Conservation (phyloP, 345 rosid species). For the Nasturtium officinale region DNA sequence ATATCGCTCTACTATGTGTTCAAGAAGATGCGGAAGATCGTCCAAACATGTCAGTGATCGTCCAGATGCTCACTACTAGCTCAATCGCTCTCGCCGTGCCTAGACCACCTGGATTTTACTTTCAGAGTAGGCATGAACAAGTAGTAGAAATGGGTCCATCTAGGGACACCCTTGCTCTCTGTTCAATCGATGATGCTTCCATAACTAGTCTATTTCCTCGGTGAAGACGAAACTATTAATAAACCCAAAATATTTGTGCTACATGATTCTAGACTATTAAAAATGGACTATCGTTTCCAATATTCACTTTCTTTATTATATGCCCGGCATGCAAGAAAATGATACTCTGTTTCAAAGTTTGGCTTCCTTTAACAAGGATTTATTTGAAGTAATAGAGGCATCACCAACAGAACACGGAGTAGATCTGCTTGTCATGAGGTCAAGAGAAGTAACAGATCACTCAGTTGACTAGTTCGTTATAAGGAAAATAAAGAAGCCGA, state of each 20-base stretch:
- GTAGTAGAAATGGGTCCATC: not conserved
- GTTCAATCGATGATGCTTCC: conserved; percentile 43
- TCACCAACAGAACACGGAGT: too few species aligned
- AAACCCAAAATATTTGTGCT: not conserved
- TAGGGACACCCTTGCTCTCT: not conserved
- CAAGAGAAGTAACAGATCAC: too few species aligned
- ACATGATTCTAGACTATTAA: not conserved
- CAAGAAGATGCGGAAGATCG: conserved; percentile 55
- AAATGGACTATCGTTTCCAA: too few species aligned
- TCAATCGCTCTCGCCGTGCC: not conserved
- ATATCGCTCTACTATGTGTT: conserved; percentile 53
- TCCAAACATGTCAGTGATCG: conserved; percentile 51
- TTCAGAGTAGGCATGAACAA: conserved; percentile 1
- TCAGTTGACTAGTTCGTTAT: too few species aligned
- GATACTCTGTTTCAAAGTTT: not conserved
- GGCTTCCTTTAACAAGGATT: too few species aligned
- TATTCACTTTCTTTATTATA: not conserved
- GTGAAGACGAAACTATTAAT: not conserved
- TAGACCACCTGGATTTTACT: conserved; percentile 16
- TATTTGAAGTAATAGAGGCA: too few species aligned
- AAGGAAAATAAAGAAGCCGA: too few species aligned
- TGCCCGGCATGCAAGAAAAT: not conserved
- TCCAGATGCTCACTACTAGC: conserved; percentile 34
- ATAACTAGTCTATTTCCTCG: conserved; percentile 48
- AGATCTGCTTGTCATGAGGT: too few species aligned